Evolutionary conservation across 495 filamentous ascomycete species (phyloP).

Genomic region (Hamigera avellanea): DNA sequence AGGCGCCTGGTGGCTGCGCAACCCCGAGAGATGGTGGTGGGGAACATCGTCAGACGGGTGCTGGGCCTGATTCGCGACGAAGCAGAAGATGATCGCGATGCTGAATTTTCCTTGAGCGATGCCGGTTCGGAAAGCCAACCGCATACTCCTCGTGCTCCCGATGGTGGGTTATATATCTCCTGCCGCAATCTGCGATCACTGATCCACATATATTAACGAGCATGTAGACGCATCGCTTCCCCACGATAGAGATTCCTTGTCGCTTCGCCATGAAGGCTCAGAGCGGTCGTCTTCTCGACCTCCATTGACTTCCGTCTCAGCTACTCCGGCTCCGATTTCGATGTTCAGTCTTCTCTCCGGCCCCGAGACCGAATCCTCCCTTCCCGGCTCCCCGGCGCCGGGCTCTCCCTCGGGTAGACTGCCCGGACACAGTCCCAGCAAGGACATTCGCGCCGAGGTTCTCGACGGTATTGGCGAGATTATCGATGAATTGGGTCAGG

Average conservation of each 20-base stretch:
- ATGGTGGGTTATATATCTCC: slow-evolving; percentile 22
- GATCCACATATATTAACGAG: background rate
- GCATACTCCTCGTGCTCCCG: slow-evolving; percentile 30
- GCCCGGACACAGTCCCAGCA: slow-evolving; percentile 17
- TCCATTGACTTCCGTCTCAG: slow-evolving; percentile 39
- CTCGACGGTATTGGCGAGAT: slow-evolving; percentile 59
- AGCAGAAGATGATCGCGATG: slow-evolving; percentile 66
- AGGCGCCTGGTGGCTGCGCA: slow-evolving; percentile 65
- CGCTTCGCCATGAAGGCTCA: slow-evolving; percentile 20
- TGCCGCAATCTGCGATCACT: background rate
- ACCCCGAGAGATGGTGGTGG: slow-evolving; percentile 80
- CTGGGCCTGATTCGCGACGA: slow-evolving; percentile 87
- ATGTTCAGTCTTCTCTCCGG: slow-evolving; percentile 79
- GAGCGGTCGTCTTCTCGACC: slow-evolving; percentile 38
- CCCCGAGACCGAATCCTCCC: slow-evolving; percentile 32
- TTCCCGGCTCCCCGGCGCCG: slow-evolving; percentile 33
- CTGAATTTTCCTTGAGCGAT: slow-evolving; percentile 46
- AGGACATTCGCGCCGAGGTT: slow-evolving; percentile 8
- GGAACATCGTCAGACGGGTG: slow-evolving; percentile 85
- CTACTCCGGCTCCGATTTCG: slow-evolving; percentile 44
- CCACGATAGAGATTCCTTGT: slow-evolving; percentile 21
- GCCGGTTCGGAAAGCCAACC: slow-evolving; percentile 37
- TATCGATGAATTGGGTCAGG: slow-evolving; percentile 79
- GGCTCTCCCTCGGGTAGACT: slow-evolving; percentile 31
- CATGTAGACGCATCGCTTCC: slow-evolving; percentile 20